phyloP scores from a whole-genome alignment of 257 asterid species.

The Lantana camara region DNA sequence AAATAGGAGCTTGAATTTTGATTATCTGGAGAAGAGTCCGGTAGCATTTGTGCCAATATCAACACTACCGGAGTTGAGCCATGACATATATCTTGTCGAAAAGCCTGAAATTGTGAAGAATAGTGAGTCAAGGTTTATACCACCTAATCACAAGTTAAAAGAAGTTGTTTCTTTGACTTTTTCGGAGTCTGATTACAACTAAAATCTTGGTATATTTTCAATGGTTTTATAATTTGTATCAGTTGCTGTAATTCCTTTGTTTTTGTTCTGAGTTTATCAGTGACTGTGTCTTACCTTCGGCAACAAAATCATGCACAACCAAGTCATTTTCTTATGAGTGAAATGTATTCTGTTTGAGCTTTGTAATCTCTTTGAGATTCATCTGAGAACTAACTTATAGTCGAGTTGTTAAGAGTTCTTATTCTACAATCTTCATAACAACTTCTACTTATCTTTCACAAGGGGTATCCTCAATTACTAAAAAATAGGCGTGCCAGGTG shows the following conservation, averaged over 20 bases:
- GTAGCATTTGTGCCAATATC: slow-evolving; percentile 69
- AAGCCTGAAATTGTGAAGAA: slow-evolving; percentile 37
- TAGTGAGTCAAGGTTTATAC: slow-evolving; percentile 54
- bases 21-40: slow-evolving; percentile 82
- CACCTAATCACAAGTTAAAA: slow-evolving; percentile 72
- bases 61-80: slow-evolving; percentile 36
- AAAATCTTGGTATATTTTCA: slow-evolving; percentile 76
- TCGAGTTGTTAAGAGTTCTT: background rate
- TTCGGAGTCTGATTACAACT: slow-evolving; percentile 89
- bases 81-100: slow-evolving; percentile 41
- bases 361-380: slow-evolving; percentile 1
- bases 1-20: slow-evolving; percentile 69
- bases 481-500: background rate
- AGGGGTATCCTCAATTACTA: background rate
- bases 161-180: slow-evolving; percentile 62
- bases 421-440: background rate
- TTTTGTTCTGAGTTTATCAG: background rate
- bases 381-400: background rate
- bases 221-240: background rate
- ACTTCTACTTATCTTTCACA: background rate
- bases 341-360: background rate
- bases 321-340: background rate
- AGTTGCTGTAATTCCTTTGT: background rate
- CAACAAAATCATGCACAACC: too few species aligned
- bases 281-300: background rate